A percentile compares a stretch with the other conserved stretches of the same genome.
These are phyloP conservation scores for Rutidosis leptorrhynchoides DNA, from an alignment of 129 eudicot genomes.

Conservation along the genomic window DNA sequence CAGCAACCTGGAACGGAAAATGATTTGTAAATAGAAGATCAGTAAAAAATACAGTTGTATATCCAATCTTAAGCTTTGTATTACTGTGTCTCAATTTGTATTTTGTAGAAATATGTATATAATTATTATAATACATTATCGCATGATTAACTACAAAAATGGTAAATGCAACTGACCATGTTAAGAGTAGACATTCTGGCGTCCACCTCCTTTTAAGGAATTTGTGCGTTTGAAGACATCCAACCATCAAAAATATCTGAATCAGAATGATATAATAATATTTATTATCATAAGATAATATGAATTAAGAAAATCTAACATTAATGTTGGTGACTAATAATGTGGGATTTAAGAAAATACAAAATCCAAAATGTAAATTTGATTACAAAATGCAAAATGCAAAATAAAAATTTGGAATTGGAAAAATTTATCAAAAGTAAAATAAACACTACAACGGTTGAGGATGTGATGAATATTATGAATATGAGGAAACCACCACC, in stretches of 20 bases:
- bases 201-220: conserved; percentile 93
- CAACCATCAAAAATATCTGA: conserved; percentile 75
- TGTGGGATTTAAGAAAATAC: conserved; percentile 8
- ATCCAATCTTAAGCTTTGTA: neutral
- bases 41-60: neutral
- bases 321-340: conserved; percentile 4
- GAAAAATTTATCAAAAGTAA: too few species aligned
- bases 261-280: conserved; percentile 8
- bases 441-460: too few species aligned
- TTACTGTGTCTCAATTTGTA: neutral
- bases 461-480: too few species aligned
- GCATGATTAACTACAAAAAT: conserved; percentile 6
- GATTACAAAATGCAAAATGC: too few species aligned
- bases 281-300: neutral
- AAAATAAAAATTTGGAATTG: too few species aligned
- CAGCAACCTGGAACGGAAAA: conserved; percentile 65
- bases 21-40: conserved; percentile 7
- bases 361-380: too few species aligned
- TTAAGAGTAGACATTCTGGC: conserved; percentile 77
- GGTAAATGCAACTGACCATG: conserved; percentile 57
- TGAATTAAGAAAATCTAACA: conserved; percentile 15
- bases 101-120: neutral
- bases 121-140: too few species aligned
- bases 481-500: too few species aligned
- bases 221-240: conserved; percentile 50